Conservation (phyloP, 257 asterid genomes). For the Gentiana dahurica region DNA sequence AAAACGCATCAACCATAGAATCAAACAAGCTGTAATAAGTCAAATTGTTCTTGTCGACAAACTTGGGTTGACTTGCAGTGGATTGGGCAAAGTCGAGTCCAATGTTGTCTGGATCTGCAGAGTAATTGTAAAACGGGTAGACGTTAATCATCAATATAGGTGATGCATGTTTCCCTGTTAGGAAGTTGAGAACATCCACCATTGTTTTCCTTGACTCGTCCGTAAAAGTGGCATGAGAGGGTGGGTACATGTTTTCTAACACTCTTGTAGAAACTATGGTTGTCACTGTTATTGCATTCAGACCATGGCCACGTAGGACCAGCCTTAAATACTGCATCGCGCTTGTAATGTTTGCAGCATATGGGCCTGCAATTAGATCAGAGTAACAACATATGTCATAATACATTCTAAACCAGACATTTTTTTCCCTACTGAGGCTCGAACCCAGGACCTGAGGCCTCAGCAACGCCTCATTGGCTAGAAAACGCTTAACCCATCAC, state of each 20-base stretch:
- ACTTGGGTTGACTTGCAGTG: slow-evolving; percentile 2
- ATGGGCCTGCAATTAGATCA: too few species aligned
- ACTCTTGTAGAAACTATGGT: slow-evolving; percentile 5
- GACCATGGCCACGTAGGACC: too few species aligned
- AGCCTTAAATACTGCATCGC: too few species aligned
- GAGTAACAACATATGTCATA: too few species aligned
- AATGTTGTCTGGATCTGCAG: not conserved
- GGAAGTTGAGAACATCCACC: slow-evolving; percentile 17
- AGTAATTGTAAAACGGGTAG: slow-evolving; percentile 32
- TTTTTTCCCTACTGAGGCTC: too few species aligned
- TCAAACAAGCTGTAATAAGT: slow-evolving; percentile 25
- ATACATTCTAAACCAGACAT: too few species aligned
- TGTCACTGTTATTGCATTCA: not conserved
- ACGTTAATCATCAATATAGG: slow-evolving; percentile 18
- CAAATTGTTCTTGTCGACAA: not conserved
- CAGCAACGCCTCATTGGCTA: too few species aligned
- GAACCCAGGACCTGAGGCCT: too few species aligned
- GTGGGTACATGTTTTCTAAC: slow-evolving; percentile 21
- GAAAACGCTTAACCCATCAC: too few species aligned
- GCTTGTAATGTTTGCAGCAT: too few species aligned
- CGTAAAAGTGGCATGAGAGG: slow-evolving; percentile 8
- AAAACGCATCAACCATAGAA: slow-evolving; percentile 27
- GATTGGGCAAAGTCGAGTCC: slow-evolving; percentile 24
- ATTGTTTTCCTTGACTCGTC: slow-evolving; percentile 9
- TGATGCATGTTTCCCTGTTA: slow-evolving; percentile 7